A percentile compares a stretch with the other conserved stretches of the same genome.
phyloP scores from a whole-genome alignment of 140 eudicot species.

The Cichorium intybus region DNA sequence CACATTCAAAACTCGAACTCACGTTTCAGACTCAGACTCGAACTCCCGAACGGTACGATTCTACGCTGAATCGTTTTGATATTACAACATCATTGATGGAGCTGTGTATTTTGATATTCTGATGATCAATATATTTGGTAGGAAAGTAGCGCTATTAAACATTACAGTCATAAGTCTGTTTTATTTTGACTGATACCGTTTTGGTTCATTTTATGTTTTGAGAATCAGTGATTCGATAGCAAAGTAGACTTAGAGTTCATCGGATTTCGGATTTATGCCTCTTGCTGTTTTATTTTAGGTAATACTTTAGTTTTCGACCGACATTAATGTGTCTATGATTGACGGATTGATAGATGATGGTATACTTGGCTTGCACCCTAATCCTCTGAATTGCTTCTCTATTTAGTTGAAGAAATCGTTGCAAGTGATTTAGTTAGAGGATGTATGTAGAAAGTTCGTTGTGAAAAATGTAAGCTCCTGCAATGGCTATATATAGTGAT shows the following conservation, averaged over 20 bases:
- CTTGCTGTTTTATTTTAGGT: background rate
- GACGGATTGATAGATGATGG: constrained; percentile 1
- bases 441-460: too few species aligned
- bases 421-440: too few species aligned
- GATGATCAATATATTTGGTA: background rate
- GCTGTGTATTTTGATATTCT: background rate
- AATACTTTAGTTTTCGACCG: background rate
- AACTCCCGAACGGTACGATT: too few species aligned
- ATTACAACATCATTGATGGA: too few species aligned
- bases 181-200: background rate
- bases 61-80: too few species aligned
- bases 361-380: background rate
- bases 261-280: background rate
- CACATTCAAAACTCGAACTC: too few species aligned
- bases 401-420: too few species aligned
- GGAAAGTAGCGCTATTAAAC: background rate
- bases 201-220: background rate
- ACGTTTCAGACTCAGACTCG: too few species aligned
- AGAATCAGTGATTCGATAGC: background rate
- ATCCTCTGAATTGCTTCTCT: too few species aligned
- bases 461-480: too few species aligned
- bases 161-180: background rate
- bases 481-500: too few species aligned
- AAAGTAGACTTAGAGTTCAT: background rate
- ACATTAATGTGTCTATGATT: background rate